Evolutionary conservation across 116 monocot species (phyloP).

Genomic region (Zostera marina): DNA sequence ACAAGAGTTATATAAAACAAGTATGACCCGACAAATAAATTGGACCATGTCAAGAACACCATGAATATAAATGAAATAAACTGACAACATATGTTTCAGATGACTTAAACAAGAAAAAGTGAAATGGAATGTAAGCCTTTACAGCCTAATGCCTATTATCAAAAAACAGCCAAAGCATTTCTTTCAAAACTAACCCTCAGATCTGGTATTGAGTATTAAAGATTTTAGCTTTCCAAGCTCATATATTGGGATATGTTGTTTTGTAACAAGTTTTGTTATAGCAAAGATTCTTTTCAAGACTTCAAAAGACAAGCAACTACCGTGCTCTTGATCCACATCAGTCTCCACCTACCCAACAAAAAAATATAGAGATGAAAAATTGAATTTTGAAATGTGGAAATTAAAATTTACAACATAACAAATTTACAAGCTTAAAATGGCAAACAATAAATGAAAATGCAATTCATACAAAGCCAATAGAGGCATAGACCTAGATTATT

Average conservation of each 20-base stretch:
- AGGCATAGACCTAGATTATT: no score
- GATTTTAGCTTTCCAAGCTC: constrained; percentile 50
- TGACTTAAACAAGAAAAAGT: no score
- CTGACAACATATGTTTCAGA: background rate
- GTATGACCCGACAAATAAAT: no score
- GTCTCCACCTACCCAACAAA: background rate
- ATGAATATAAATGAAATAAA: background rate
- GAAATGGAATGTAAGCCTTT: no score
- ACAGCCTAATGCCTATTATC: no score
- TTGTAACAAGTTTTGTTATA: constrained; percentile 34
- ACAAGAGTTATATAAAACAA: no score
- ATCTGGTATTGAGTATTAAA: constrained; percentile 31
- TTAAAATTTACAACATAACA: background rate
- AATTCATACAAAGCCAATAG: no score
- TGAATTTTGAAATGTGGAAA: background rate
- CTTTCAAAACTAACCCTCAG: constrained; percentile 30
- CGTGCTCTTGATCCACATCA: constrained; percentile 4
- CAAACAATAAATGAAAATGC: no score
- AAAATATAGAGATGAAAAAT: background rate
- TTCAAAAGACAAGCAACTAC: constrained; percentile 14
- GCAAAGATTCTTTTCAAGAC: constrained; percentile 28
- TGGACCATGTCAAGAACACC: background rate
- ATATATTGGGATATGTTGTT: constrained; percentile 25
- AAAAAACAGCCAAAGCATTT: background rate
- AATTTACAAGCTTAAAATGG: background rate